Evolutionary conservation across 495 filamentous ascomycete species (phyloP).

Genomic region (Letharia columbiana): DNA sequence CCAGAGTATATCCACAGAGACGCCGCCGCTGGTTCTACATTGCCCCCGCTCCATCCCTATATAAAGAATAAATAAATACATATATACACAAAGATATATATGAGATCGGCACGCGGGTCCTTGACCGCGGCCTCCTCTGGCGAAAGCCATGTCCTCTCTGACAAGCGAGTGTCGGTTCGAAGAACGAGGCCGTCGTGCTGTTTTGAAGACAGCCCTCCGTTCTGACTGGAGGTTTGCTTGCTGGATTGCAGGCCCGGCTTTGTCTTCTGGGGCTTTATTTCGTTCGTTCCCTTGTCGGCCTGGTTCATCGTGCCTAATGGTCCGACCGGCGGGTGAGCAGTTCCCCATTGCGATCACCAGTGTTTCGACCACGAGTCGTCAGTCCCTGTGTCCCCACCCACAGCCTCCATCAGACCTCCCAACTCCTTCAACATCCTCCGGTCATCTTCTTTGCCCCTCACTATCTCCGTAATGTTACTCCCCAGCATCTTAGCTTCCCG

Average conservation of each 20-base stretch:
- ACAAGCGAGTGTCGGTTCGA: neutral
- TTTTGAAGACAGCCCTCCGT: neutral
- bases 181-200: neutral
- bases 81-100: neutral
- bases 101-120: neutral
- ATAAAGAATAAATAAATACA: neutral
- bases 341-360: neutral
- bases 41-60: neutral
- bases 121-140: neutral
- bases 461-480: neutral
- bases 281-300: neutral
- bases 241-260: neutral
- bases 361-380: conserved; percentile 1
- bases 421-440: neutral
- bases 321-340: neutral
- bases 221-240: neutral
- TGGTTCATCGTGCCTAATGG: neutral
- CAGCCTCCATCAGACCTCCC: neutral
- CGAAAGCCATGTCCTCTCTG: neutral
- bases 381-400: neutral
- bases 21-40: neutral
- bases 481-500: conserved; percentile 3
- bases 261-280: neutral
- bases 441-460: neutral
- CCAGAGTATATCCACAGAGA: neutral